Conservation (phyloP, 805 yeast species). For the Starmera dryadoides region DNA sequence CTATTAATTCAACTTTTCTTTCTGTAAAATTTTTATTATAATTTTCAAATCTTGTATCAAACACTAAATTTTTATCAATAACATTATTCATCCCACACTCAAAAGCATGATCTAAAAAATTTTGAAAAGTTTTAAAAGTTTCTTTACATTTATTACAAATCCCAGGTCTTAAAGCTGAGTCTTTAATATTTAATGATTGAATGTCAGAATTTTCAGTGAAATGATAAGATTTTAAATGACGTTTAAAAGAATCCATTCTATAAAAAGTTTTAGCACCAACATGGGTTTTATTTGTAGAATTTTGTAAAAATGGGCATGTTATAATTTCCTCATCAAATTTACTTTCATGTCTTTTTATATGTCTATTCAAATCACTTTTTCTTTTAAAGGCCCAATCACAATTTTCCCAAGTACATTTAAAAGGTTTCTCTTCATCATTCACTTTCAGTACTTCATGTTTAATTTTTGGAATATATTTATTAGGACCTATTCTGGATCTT, state of each 20-base stretch:
- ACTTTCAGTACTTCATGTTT: not conserved
- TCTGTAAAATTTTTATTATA: not conserved
- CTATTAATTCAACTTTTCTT: not conserved
- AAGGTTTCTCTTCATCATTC: slow-evolving; percentile 18
- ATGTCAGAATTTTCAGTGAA: slow-evolving; percentile 37
- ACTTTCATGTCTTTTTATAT: slow-evolving; percentile 47
- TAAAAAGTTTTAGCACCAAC: slow-evolving; percentile 71
- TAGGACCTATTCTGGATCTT: too few relatives aligned
- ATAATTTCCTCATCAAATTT: slow-evolving; percentile 48
- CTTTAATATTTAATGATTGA: slow-evolving; percentile 32
- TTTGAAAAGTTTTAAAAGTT: slow-evolving; percentile 45
- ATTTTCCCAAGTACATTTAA: slow-evolving; percentile 26
- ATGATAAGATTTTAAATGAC: slow-evolving; percentile 68
- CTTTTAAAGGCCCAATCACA: slow-evolving; percentile 70
- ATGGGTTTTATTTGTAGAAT: slow-evolving; percentile 62
- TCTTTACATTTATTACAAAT: slow-evolving; percentile 61
- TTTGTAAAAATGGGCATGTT: slow-evolving; percentile 71
- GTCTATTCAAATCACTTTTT: slow-evolving; percentile 63
- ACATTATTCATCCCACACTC: slow-evolving; percentile 41
- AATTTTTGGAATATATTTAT: too few relatives aligned
- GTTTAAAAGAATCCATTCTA: slow-evolving; percentile 64
- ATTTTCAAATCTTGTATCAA: not conserved
- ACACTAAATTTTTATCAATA: not conserved
- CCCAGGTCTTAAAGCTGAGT: slow-evolving; percentile 38
- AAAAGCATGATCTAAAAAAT: slow-evolving; percentile 57